Evolutionary conservation across 1,139 yeast genomes (phyloP).

Genomic region (Suhomyces bribrorum): DNA sequence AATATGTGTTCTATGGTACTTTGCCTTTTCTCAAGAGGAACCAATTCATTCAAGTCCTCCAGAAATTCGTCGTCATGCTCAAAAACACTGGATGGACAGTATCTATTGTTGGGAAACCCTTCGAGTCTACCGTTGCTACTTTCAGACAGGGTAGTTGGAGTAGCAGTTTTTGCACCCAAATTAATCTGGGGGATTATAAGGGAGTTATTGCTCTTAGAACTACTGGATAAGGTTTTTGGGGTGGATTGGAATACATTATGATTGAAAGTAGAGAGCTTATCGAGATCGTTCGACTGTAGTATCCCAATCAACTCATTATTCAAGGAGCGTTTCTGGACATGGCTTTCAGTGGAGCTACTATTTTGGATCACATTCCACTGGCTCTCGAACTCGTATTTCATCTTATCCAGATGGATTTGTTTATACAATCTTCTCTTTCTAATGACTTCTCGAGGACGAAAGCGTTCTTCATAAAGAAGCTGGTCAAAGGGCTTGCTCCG

Average conservation of each 20-base stretch:
- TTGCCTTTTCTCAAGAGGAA: not conserved
- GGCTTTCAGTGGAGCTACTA: not conserved
- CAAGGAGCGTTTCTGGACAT: not conserved
- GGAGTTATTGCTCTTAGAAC: not conserved
- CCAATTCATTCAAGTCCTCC: not conserved
- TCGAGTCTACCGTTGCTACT: not conserved
- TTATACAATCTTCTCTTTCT: constrained; percentile 6
- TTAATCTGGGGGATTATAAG: not conserved
- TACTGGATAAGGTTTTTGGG: not conserved
- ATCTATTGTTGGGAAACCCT: not conserved
- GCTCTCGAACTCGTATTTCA: too few relatives aligned
- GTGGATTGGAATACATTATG: not conserved
- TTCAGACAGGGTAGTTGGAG: not conserved
- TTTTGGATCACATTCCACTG: not conserved
- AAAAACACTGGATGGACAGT: constrained; percentile 5
- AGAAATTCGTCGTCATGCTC: not conserved
- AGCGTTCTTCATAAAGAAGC: constrained; percentile 7
- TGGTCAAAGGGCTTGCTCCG: constrained; percentile 16
- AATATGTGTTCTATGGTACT: not conserved
- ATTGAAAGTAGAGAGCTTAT: not conserved
- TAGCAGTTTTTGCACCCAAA: not conserved
- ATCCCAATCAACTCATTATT: not conserved
- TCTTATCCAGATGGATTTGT: not conserved
- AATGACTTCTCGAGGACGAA: constrained; percentile 1
- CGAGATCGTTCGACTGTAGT: not conserved